Evolutionary conservation across 345 rosid genomes (phyloP).

Genomic region (Rhodamnia rubescens): DNA sequence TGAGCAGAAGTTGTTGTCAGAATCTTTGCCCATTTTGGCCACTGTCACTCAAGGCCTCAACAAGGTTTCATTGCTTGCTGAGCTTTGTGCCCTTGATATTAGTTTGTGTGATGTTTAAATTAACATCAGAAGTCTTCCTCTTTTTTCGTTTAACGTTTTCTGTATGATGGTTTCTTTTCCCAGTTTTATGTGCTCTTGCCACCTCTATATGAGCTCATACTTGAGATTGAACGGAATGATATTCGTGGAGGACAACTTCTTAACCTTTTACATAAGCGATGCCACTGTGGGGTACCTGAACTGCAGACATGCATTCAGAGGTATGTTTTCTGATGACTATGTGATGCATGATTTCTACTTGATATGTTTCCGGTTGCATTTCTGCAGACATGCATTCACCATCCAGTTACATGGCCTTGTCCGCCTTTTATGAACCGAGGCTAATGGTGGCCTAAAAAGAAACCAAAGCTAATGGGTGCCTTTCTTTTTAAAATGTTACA

Average conservation of each 20-base stretch:
- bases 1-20: slow-evolving; percentile 79
- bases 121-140: background rate
- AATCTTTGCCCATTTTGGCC: slow-evolving; percentile 68
- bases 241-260: slow-evolving; percentile 88
- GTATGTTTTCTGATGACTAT: slow-evolving; percentile 17
- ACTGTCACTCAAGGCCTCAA: slow-evolving; percentile 84
- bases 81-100: background rate
- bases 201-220: slow-evolving; percentile 76
- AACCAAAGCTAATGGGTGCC: background rate
- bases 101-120: background rate
- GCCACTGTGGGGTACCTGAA: slow-evolving; percentile 98
- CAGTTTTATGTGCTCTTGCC: slow-evolving; percentile 89
- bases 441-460: background rate
- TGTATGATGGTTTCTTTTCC: background rate
- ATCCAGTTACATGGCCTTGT: background rate
- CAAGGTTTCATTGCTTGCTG: slow-evolving; percentile 36
- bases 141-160: background rate
- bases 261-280: slow-evolving; percentile 71
- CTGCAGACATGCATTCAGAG: slow-evolving; percentile 88
- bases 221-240: slow-evolving; percentile 85
- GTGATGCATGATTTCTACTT: background rate
- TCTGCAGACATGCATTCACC: background rate
- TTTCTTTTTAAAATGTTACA: slow-evolving; percentile 17
- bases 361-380: background rate
- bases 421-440: background rate